Evolutionary conservation across 176 grass and related monocot species (phyloP), one percentile per base, ranked within the genome.

Genomic region (Oryza meyeriana): DNA sequence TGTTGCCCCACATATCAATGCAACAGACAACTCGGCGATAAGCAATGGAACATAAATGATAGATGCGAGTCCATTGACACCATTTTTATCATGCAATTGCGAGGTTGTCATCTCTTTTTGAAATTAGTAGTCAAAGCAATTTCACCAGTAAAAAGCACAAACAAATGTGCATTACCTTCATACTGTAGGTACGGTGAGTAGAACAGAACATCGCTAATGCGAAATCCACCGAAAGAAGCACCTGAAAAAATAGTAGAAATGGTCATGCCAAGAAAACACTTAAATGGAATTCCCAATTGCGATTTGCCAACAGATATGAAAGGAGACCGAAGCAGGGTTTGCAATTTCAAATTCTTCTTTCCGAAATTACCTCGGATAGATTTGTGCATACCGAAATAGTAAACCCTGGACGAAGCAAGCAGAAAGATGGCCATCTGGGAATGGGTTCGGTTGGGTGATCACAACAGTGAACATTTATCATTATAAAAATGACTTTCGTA

Each of bases 161-260:
- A 3, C 12, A 39, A 17, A 61, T 61, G 50, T 20, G 36, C 14
- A 6, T 10, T 83, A 95, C 93, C 93, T 92, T 95, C 45, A 95
- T 40, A 90, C 78, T 24, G 72, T 88, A 3, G 90, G 90, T 22
- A 95, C 93, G 44, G 85, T 39, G 93, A 95, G 75, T 95, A 92
- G 66, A 95, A 90, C 13, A 95, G 52, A 92, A 95, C 93, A 95
- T 95, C 28, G 93, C 93, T 69, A 88, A 57, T 3, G 93, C 78
- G 6, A 90, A 95, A 59, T 90, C 90, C 38, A 95, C 5, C 77
- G 92, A 92, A 25, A 87, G 93, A 36, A 95, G 57, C 73, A 89
- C 85, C 93, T 95, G 71, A 0, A 16, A 45, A 83, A 81, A 62
- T 13, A 71, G 20, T 10, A 65, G 22, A 73, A 13, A 27, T 35